Percentiles rank a stretch among this genome's conserved stretches.
Conservation (phyloP, 768 basidiomycete species). For the Xerocomellus dryophilus region DNA sequence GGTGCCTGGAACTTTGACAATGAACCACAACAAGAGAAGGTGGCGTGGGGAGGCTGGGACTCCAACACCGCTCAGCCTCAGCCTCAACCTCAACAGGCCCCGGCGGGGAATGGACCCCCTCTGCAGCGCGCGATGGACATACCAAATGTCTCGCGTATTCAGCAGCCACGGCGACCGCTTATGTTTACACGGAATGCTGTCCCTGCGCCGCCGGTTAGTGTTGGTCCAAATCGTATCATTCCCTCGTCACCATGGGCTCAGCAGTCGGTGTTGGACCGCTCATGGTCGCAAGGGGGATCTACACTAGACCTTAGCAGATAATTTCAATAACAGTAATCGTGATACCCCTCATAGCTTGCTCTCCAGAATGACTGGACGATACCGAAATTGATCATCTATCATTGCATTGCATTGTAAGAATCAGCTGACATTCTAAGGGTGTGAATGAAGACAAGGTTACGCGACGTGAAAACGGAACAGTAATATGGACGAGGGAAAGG, state of each 20-base stretch:
- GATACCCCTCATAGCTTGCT: slow-evolving; percentile 5
- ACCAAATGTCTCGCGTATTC: slow-evolving; percentile 51
- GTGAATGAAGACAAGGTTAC: slow-evolving; percentile 1
- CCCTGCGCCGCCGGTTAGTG: slow-evolving; percentile 35
- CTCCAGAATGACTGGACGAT: neutral
- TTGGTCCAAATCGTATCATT: slow-evolving; percentile 38
- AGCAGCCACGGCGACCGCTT: slow-evolving; percentile 52
- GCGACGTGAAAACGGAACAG: neutral
- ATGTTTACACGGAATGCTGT: slow-evolving; percentile 46
- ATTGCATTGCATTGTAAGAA: slow-evolving; percentile 9
- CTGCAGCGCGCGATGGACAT: slow-evolving; percentile 51
- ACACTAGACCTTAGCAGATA: slow-evolving; percentile 40
- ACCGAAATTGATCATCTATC: slow-evolving; percentile 14
- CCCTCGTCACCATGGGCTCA: slow-evolving; percentile 41
- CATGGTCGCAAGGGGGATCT: slow-evolving; percentile 42
- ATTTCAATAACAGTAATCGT: slow-evolving; percentile 8
- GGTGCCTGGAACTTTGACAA: slow-evolving; percentile 31
- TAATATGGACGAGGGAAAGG: neutral
- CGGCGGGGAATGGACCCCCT: slow-evolving; percentile 24
- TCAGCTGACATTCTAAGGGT: neutral
- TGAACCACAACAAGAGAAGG: slow-evolving; percentile 29
- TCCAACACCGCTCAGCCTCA: slow-evolving; percentile 23
- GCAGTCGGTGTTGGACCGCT: slow-evolving; percentile 40
- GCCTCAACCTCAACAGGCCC: slow-evolving; percentile 34
- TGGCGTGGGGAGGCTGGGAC: slow-evolving; percentile 28